Conservation (phyloP, 805 yeast species). For the Hanseniaspora singularis region DNA sequence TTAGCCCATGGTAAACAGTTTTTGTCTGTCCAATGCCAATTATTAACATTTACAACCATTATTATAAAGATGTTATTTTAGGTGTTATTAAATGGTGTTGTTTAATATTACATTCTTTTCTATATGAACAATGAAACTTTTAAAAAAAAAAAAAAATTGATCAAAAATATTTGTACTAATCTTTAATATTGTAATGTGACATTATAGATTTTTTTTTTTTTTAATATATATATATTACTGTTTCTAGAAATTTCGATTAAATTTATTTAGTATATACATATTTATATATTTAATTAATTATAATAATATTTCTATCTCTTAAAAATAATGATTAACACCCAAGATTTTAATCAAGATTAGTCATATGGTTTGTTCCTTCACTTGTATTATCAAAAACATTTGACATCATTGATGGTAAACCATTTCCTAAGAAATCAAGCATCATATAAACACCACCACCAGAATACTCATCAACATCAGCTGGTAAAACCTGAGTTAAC, state of each 20-base stretch:
- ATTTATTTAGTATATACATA: not conserved
- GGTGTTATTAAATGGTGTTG: too few relatives aligned
- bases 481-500: constrained; percentile 75
- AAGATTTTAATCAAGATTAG: too few relatives aligned
- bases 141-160: too few relatives aligned
- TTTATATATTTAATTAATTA: too few relatives aligned
- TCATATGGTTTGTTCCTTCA: too few relatives aligned
- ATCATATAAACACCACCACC: constrained; percentile 91
- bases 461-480: constrained; percentile 79
- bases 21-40: constrained; percentile 99
- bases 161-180: too few relatives aligned
- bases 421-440: constrained; percentile 75
- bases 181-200: too few relatives aligned
- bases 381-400: constrained; percentile 30
- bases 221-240: not conserved
- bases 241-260: not conserved
- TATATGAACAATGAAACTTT: not conserved
- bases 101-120: not conserved
- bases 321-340: too few relatives aligned
- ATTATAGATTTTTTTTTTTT: not conserved
- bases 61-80: constrained; percentile 3
- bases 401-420: constrained; percentile 38
- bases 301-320: not conserved
- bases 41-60: constrained; percentile 95
- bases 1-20: constrained; percentile 90